Base-by-base conservation (phyloP, 257 asterid genomes). In the Penstemon newberryi region DNA sequence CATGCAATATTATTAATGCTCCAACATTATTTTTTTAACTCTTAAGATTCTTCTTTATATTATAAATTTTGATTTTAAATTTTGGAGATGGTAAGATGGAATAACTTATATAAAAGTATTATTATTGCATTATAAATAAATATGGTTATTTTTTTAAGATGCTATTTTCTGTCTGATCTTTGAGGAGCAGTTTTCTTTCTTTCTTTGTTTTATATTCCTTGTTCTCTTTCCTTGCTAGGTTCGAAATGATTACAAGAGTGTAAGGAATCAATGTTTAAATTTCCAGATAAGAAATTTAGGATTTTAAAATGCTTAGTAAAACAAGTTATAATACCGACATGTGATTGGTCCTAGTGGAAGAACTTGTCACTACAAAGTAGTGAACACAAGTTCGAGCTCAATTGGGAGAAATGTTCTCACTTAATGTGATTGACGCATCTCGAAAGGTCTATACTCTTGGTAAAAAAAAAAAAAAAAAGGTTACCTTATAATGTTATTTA, bases 131-230 rank as follows among this genome's bases (percentile, higher is more conserved):
- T 5, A 36, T 49, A 11, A 49, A 44, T 39, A 47, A 36, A 58
- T 66, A 44, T 60, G 71, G 62, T 71, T 70, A 67, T 56, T 55
- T 71, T 74, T 56, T 49, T 18, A 79, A 75, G 74, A 69, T 79
- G 56, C 81, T 81, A 54, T 60, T 72, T 75, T 11, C 12, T 79
- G 84, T 79, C 84, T 69, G 62, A 60, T 56, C 67, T 75, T 75
- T 79, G 76, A 56, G 70, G 57, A 72, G 65, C 84, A 75, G 45
- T 46, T 64, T 25, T 25, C 33, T 25, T 25, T 25, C 33, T 25
- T 25, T 25, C 33, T 11, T 10, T 58, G n/a, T 63, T 57, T 74
- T 49, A 36, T 50, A 44, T 72, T 66, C n/a, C 63, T 75, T 75
- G 6, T 66, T 67, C 77, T 63, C 80, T 62, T 70, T 67, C 62